Conservation (phyloP, 805 yeast species). For the Lachancea sp. region DNA sequence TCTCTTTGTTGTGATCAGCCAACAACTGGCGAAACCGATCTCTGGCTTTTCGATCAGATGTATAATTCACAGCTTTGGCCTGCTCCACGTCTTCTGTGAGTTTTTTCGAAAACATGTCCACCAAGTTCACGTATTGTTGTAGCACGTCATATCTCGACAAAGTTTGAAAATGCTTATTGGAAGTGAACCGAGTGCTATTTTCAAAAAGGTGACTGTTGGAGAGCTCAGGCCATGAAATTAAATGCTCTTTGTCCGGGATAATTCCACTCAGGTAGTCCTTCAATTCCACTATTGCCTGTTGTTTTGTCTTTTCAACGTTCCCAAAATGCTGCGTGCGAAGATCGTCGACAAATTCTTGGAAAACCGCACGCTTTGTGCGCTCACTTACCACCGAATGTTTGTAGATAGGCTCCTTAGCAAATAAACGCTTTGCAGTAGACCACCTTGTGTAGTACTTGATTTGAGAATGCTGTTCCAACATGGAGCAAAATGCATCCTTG, state of each 20-base stretch:
- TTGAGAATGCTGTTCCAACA: constrained; percentile 39
- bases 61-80: constrained; percentile 38
- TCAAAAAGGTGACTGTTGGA: constrained; percentile 28
- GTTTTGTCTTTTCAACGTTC: constrained; percentile 27
- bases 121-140: constrained; percentile 32
- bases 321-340: constrained; percentile 32
- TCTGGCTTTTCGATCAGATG: constrained; percentile 61
- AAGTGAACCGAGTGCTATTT: constrained; percentile 47
- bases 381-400: constrained; percentile 55
- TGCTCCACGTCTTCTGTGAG: constrained; percentile 18
- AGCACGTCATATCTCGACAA: constrained; percentile 58
- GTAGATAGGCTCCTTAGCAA: constrained; percentile 61
- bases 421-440: constrained; percentile 47
- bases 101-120: constrained; percentile 25
- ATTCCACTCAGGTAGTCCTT: constrained; percentile 42
- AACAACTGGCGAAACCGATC: constrained; percentile 49
- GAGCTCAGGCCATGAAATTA: constrained; percentile 25
- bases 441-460: constrained; percentile 57
- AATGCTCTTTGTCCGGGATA: constrained; percentile 21
- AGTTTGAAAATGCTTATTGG: constrained; percentile 48
- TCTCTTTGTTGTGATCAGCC: constrained; percentile 27
- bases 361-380: constrained; percentile 48
- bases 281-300: constrained; percentile 48
- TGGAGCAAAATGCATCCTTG: constrained; percentile 44
- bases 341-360: constrained; percentile 41